These are phyloP conservation scores for Xylaria castorea DNA, from an alignment of 495 filamentous ascomycete genomes.

Conservation along the genomic window DNA sequence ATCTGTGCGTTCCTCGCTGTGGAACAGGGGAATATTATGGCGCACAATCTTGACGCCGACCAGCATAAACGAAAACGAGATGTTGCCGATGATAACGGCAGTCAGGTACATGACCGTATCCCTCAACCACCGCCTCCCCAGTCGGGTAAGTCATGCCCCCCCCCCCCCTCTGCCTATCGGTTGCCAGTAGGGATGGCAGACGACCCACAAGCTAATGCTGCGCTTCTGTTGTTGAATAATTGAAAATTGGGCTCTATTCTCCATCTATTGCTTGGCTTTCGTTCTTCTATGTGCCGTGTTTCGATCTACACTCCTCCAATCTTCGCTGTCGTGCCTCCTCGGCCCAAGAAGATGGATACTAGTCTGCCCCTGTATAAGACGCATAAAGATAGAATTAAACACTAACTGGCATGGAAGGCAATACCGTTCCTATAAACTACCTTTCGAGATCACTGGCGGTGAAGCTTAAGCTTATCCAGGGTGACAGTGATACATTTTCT, in stretches of 20 bases:
- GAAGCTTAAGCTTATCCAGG: conserved; percentile 54
- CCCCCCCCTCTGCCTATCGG: conserved; percentile 13
- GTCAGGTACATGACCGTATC: conserved; percentile 48
- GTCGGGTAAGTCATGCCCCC: conserved; percentile 46
- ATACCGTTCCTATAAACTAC: conserved; percentile 80
- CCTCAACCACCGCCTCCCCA: conserved; percentile 53
- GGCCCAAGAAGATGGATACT: conserved; percentile 17
- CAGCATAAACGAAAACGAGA: conserved; percentile 53
- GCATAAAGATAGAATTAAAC: conserved; percentile 18
- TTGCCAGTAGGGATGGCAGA: conserved; percentile 13
- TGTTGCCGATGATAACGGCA: conserved; percentile 47
- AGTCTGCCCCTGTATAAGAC: neutral
- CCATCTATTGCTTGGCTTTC: conserved; percentile 27
- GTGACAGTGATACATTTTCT: conserved; percentile 51
- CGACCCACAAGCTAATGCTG: conserved; percentile 28
- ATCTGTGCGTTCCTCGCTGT: conserved; percentile 24
- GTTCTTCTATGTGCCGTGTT: conserved; percentile 22
- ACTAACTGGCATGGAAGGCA: conserved; percentile 41
- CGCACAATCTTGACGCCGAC: conserved; percentile 42
- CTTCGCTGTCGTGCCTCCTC: neutral
- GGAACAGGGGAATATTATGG: conserved; percentile 38
- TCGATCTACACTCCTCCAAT: neutral
- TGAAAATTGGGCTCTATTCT: conserved; percentile 10
- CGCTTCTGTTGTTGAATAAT: conserved; percentile 23
- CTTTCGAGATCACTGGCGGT: conserved; percentile 52